phyloP scores from a whole-genome alignment of 192 early-diverging fungal species.

The Coemansia sp. region DNA sequence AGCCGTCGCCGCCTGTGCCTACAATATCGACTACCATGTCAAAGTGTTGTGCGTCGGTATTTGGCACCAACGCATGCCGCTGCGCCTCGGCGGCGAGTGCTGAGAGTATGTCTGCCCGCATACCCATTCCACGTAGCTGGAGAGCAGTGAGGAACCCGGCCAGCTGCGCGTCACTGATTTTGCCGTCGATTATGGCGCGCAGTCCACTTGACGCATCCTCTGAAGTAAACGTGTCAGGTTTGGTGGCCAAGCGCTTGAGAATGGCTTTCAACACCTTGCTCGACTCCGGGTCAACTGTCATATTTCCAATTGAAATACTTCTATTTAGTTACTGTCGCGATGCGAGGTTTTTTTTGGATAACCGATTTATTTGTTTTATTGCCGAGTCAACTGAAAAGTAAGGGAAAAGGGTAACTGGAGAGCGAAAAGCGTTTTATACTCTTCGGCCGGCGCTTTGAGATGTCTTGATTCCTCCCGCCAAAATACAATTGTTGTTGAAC shows the following conservation, averaged over 20 bases:
- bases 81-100: slow-evolving; percentile 75
- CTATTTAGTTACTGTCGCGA: background rate
- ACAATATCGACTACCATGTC: slow-evolving; percentile 81
- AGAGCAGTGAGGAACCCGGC: slow-evolving; percentile 85
- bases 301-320: background rate
- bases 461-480: background rate
- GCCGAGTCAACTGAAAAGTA: background rate
- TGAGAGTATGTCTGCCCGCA: slow-evolving; percentile 74
- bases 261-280: slow-evolving; percentile 23
- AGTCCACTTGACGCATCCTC: slow-evolving; percentile 60
- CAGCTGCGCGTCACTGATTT: slow-evolving; percentile 80
- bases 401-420: no score
- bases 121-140: slow-evolving; percentile 68
- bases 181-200: slow-evolving; percentile 72
- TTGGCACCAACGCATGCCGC: slow-evolving; percentile 62
- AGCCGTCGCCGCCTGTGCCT: slow-evolving; percentile 96
- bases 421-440: background rate
- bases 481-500: background rate
- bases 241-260: slow-evolving; percentile 64
- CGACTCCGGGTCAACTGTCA: background rate
- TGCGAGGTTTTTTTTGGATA: background rate
- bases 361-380: background rate
- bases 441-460: background rate
- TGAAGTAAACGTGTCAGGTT: slow-evolving; percentile 61
- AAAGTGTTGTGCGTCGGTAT: slow-evolving; percentile 42